Evolutionary conservation across 805 yeast genomes (phyloP).

Genomic region (Yamadazyma scolyti): DNA sequence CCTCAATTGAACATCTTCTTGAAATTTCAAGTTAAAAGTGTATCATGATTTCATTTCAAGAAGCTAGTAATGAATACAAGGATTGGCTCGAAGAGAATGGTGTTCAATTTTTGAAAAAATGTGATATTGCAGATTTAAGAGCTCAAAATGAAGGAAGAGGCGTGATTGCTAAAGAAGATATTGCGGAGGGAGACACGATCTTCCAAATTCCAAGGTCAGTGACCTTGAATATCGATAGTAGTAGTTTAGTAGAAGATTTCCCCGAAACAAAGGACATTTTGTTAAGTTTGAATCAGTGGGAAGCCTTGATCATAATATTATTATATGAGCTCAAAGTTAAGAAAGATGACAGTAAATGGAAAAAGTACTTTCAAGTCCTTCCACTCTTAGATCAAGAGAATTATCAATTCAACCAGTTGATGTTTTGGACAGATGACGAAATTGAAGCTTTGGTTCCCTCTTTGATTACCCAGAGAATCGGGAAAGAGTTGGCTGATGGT

Average conservation of each 20-base stretch:
- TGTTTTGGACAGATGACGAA: slow-evolving; percentile 76
- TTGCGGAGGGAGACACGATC: slow-evolving; percentile 57
- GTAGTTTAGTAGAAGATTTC: slow-evolving; percentile 35
- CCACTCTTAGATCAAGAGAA: slow-evolving; percentile 44
- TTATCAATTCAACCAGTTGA: slow-evolving; percentile 56
- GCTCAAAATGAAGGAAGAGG: slow-evolving; percentile 70
- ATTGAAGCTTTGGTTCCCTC: slow-evolving; percentile 62
- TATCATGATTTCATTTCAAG: slow-evolving; percentile 5
- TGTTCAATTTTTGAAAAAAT: slow-evolving; percentile 50
- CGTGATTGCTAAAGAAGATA: slow-evolving; percentile 59
- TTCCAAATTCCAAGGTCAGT: slow-evolving; percentile 65
- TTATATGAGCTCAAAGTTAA: slow-evolving; percentile 52
- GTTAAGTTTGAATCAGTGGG: slow-evolving; percentile 64
- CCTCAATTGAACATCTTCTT: no score
- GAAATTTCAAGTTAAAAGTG: no score
- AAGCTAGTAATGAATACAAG: slow-evolving; percentile 17
- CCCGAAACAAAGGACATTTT: slow-evolving; percentile 33
- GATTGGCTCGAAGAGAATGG: slow-evolving; percentile 30
- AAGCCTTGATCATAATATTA: slow-evolving; percentile 65
- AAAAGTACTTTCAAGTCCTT: slow-evolving; percentile 64
- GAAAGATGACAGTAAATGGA: slow-evolving; percentile 56
- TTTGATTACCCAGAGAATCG: slow-evolving; percentile 63
- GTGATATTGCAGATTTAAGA: slow-evolving; percentile 61
- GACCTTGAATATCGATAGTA: slow-evolving; percentile 58
- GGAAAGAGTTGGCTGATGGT: slow-evolving; percentile 60